phyloP scores from a whole-genome alignment of 2,329 filamentous ascomycete species.

The Aspergillus proliferans region DNA sequence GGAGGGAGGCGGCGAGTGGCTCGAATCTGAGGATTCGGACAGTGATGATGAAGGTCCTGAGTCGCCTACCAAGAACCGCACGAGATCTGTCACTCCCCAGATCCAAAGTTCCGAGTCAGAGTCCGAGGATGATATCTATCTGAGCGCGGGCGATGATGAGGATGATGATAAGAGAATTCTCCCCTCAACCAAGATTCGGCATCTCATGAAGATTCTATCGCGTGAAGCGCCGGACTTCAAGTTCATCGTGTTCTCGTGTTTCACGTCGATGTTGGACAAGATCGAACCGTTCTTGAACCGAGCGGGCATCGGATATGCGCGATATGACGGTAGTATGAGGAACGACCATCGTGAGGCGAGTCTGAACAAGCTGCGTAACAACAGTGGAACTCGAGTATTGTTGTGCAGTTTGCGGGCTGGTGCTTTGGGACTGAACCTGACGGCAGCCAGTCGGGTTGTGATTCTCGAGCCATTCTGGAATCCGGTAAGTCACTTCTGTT shows the following conservation, averaged over 20 bases:
- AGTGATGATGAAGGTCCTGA: conserved; percentile 32
- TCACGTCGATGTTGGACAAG: conserved; percentile 96
- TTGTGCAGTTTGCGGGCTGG: conserved; percentile 94
- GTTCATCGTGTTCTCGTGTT: conserved; percentile 97
- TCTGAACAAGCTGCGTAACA: conserved; percentile 66
- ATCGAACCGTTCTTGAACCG: conserved; percentile 82
- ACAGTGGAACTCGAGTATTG: conserved; percentile 70
- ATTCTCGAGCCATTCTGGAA: conserved; percentile 99
- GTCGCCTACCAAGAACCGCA: conserved; percentile 19
- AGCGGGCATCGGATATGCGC: conserved; percentile 69
- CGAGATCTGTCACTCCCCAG: conserved; percentile 11
- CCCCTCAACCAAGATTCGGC: conserved; percentile 81
- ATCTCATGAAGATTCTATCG: conserved; percentile 73
- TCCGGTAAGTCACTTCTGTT: conserved; percentile 52
- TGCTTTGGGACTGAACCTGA: conserved; percentile 86
- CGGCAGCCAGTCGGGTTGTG: conserved; percentile 84
- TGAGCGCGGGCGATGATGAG: conserved; percentile 32
- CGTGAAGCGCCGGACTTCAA: conserved; percentile 78
- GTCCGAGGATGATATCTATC: conserved; percentile 32
- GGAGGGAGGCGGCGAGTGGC: conserved; percentile 75
- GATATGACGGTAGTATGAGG: conserved; percentile 92
- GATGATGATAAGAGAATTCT: conserved; percentile 39
- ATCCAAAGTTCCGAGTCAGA: conserved; percentile 37
- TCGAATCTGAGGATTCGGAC: conserved; percentile 65
- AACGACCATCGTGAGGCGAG: conserved; percentile 89